Evolutionary conservation across 2,329 filamentous ascomycete genomes (phyloP).

Genomic region (Alternaria longipes): DNA sequence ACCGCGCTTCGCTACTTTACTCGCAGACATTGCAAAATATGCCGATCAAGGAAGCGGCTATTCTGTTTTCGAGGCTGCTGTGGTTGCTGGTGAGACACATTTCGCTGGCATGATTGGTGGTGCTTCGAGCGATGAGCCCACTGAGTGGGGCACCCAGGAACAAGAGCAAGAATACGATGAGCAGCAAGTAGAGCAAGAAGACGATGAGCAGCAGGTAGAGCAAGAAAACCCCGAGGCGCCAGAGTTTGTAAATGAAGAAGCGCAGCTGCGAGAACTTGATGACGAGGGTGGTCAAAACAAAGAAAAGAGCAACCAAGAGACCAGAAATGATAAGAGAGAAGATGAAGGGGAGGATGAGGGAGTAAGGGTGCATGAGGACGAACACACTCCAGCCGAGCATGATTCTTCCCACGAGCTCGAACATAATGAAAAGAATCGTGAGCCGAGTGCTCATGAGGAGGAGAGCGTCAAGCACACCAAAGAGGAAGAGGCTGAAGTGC

Average conservation of each 20-base stretch:
- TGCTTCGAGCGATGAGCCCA: slow-evolving; percentile 29
- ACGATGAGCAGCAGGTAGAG: slow-evolving; percentile 11
- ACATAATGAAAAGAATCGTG: neutral
- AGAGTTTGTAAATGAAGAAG: slow-evolving; percentile 12
- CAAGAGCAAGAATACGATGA: slow-evolving; percentile 14
- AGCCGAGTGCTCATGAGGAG: neutral
- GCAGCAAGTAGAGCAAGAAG: neutral
- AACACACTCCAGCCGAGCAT: slow-evolving; percentile 4
- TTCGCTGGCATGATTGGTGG: slow-evolving; percentile 31
- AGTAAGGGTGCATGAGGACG: slow-evolving; percentile 5
- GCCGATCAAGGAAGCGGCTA: slow-evolving; percentile 67
- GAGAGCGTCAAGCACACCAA: slow-evolving; percentile 3
- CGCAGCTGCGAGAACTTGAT: slow-evolving; percentile 6
- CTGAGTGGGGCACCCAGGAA: slow-evolving; percentile 35
- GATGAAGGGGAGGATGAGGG: slow-evolving; percentile 7
- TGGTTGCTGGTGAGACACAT: slow-evolving; percentile 39
- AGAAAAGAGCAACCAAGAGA: slow-evolving; percentile 2
- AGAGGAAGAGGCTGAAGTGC: neutral
- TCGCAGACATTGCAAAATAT: slow-evolving; percentile 62
- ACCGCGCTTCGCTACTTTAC: slow-evolving; percentile 62
- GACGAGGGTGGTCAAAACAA: slow-evolving; percentile 10
- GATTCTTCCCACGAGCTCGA: slow-evolving; percentile 3
- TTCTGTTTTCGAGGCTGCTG: slow-evolving; percentile 55
- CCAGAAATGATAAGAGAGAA: neutral
- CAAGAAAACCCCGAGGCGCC: neutral